These are phyloP conservation scores for Aspergillus fumigatus DNA, from an alignment of 2,329 filamentous ascomycete genomes.

Conservation along the genomic window DNA sequence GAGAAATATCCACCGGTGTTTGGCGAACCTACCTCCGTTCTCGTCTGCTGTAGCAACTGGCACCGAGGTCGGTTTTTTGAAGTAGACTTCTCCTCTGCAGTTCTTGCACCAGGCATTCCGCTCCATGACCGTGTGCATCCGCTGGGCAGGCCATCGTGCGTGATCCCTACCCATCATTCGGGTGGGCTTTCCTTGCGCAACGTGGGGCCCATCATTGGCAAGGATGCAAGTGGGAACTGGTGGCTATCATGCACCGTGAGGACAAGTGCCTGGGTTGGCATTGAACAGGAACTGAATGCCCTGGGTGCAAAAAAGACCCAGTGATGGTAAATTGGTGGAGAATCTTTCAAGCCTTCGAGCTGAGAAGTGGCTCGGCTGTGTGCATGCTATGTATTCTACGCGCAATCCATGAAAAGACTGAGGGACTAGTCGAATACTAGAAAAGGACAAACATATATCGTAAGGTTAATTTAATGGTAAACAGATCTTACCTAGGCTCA, in stretches of 20 bases:
- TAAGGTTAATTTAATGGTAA: too few species aligned
- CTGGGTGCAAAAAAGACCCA: not conserved
- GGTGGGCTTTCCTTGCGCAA: conserved; percentile 12
- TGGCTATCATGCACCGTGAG: conserved; percentile 23
- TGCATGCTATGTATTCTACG: too few species aligned
- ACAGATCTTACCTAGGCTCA: too few species aligned
- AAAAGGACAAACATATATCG: too few species aligned
- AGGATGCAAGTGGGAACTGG: conserved; percentile 28
- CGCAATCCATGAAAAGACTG: too few species aligned
- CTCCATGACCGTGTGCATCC: not conserved
- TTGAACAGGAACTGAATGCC: conserved; percentile 11
- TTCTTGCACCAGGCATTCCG: conserved; percentile 8
- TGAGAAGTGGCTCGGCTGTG: too few species aligned
- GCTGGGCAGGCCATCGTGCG: conserved; percentile 5
- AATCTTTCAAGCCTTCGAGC: too few species aligned
- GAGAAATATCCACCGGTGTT: conserved; percentile 23
- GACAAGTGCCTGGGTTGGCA: conserved; percentile 16
- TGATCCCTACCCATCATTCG: not conserved
- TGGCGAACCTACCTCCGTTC: conserved; percentile 26
- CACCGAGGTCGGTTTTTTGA: conserved; percentile 33
- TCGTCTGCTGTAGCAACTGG: conserved; percentile 41
- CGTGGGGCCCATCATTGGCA: conserved; percentile 24
- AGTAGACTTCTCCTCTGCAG: conserved; percentile 33
- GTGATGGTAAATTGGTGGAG: too few species aligned
- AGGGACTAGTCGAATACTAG: too few species aligned